These are phyloP conservation scores for Kazachstania africana DNA, from an alignment of 805 yeast genomes.

Conservation along the genomic window DNA sequence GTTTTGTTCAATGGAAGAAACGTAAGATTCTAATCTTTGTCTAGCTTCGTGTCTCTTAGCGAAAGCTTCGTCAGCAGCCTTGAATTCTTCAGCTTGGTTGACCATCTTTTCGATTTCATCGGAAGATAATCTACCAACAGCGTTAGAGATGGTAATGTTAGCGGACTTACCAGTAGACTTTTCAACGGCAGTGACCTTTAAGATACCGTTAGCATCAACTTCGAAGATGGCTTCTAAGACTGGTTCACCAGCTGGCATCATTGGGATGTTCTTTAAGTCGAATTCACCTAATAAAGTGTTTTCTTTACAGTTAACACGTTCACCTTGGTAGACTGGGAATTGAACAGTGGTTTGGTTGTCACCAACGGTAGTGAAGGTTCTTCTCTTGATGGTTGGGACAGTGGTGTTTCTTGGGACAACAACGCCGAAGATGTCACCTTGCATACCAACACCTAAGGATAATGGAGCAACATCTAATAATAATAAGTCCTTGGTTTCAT, in stretches of 20 bases:
- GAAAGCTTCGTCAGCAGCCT: conserved; percentile 97
- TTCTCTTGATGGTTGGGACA: conserved; percentile 97
- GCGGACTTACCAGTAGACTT: conserved; percentile 98
- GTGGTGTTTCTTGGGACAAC: conserved; percentile 99
- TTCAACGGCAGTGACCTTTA: conserved; percentile 97
- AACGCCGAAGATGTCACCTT: conserved; percentile 98
- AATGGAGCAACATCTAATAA: conserved; percentile 96
- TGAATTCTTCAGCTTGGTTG: conserved; percentile 97
- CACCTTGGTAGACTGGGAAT: conserved; percentile 99
- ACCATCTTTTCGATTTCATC: conserved; percentile 68
- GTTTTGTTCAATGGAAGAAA: conserved; percentile 87
- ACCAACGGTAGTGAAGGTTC: conserved; percentile 96
- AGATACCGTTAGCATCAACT: conserved; percentile 98
- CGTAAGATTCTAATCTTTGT: conserved; percentile 98
- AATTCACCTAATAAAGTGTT: conserved; percentile 97
- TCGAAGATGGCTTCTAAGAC: conserved; percentile 97
- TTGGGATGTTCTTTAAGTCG: conserved; percentile 96
- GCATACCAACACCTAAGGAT: conserved; percentile 98
- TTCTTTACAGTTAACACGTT: conserved; percentile 96
- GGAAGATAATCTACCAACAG: conserved; percentile 94
- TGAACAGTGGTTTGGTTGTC: conserved; percentile 98
- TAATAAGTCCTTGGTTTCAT: conserved; percentile 89
- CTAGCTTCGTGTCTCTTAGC: conserved; percentile 87
- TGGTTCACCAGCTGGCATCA: conserved; percentile 98
- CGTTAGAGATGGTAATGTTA: conserved; percentile 97